phyloP scores from a whole-genome alignment of 129 eudicot genomes.

The Lactuca sativa region DNA sequence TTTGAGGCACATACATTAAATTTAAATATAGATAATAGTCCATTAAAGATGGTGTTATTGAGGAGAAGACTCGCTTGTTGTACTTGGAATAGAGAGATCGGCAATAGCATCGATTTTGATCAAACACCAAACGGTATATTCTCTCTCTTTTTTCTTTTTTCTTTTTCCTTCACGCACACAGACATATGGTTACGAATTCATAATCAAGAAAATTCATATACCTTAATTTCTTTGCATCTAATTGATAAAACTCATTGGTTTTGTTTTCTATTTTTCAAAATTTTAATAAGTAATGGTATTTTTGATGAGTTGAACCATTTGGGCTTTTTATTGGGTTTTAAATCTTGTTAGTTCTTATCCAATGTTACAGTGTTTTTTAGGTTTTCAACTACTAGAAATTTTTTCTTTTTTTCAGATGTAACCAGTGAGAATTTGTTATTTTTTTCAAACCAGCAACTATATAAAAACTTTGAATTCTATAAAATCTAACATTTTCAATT shows the following conservation, averaged over 20 bases:
- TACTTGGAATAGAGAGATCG: constrained; percentile 56
- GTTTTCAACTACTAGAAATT: no score
- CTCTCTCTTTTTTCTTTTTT: not conserved
- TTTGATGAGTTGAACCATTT: no score
- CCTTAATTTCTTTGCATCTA: not conserved
- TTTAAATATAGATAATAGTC: not conserved
- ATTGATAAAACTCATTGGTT: not conserved
- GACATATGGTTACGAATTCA: not conserved
- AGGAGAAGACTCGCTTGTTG: constrained; percentile 74
- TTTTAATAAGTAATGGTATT: no score
- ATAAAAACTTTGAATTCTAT: no score
- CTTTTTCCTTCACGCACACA: not conserved
- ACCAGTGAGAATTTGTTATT: no score
- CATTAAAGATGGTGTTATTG: constrained; percentile 47
- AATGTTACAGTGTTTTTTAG: no score
- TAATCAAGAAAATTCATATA: not conserved
- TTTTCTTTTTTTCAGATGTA: no score
- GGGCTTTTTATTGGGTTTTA: no score
- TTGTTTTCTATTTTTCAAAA: no score
- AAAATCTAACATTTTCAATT: no score
- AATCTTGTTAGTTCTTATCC: no score
- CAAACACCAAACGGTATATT: constrained; percentile 58
- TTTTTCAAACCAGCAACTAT: no score
- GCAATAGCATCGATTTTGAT: constrained; percentile 80
- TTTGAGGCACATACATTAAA: constrained; percentile 2